Percentiles rank a stretch among this genome's conserved stretches.
Evolutionary conservation across 352 stramenopile genomes (phyloP).

Genomic region (Pythium rhizo-oryzae): DNA sequence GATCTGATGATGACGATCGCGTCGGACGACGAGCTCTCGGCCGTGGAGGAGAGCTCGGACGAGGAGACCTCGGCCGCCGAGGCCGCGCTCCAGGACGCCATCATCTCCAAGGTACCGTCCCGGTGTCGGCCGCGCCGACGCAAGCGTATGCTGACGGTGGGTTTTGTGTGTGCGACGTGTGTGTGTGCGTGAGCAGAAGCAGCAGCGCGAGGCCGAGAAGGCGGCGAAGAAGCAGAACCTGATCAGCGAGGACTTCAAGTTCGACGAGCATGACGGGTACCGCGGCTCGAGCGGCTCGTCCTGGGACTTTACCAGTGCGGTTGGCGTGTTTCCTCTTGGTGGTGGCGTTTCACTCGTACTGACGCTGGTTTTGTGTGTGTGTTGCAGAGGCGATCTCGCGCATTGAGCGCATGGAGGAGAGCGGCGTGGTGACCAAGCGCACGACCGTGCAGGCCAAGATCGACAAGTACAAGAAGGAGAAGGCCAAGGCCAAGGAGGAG

Average conservation of each 20-base stretch:
- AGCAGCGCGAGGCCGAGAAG: slow-evolving; percentile 43
- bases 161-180: neutral
- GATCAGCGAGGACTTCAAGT: slow-evolving; percentile 87
- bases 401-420: slow-evolving; percentile 77
- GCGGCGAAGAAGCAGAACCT: slow-evolving; percentile 50
- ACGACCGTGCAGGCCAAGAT: slow-evolving; percentile 89
- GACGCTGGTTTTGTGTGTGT: too few species aligned
- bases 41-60: slow-evolving; percentile 76
- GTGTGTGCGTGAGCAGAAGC: slow-evolving; percentile 34
- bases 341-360: too few species aligned
- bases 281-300: slow-evolving; percentile 59
- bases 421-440: slow-evolving; percentile 58
- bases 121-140: neutral
- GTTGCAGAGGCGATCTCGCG: slow-evolving; percentile 72
- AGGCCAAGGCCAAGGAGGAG: slow-evolving; percentile 54
- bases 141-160: neutral
- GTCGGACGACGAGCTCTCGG: slow-evolving; percentile 82
- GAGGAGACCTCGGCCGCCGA: slow-evolving; percentile 45
- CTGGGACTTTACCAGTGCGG: slow-evolving; percentile 85
- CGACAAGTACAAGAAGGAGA: slow-evolving; percentile 80
- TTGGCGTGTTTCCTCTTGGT: neutral
- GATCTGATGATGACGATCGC: slow-evolving; percentile 90
- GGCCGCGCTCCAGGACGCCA: slow-evolving; percentile 50
- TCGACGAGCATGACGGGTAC: slow-evolving; percentile 70
- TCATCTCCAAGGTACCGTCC: slow-evolving; percentile 67